Base-by-base conservation (phyloP, 2,329 filamentous ascomycete species). In the Ophiostoma quercus region DNA sequence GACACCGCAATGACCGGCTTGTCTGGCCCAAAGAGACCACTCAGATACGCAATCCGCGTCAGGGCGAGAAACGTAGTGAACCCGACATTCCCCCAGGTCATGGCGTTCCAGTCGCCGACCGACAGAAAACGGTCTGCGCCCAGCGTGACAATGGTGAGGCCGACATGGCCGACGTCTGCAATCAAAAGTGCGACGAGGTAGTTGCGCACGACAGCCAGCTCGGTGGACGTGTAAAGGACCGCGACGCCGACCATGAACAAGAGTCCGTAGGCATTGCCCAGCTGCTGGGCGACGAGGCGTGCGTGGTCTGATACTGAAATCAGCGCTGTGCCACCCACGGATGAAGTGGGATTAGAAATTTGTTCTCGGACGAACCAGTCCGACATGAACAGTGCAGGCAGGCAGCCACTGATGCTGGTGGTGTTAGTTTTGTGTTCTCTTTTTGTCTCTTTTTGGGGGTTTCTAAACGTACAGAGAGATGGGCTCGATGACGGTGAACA, bases 1-100 rank as follows among this genome's bases (percentile, higher is more conserved):
- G 67, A 41, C 14, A 66, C 43, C 5, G 69, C 37, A 14, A 66
- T 39, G n/a, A 70, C 51, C 14, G 74, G 74, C 39, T 71, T 75
- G 72, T 83, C 81, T 5, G 81, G 78, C 2, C 87, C 88, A 78
- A 91, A 89, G 1, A 84, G 51, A 0, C 88, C 89, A 19, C 83
- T 70, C 6, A 91, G 79, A 76, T 89, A 90, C 19, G 82, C 79
- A 22, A 84, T 80, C 62, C 88, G 82, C 70, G 84, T 84, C 34
- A 84, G 68, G 69, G 87, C 87, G 39, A 91, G 78, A 68, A 86
- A 85, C 0, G 78, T 71, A 34, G 90, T 92, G 67, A 84, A 82
- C 8, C 84, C 88, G 72, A 93, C 82, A 75, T 92, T 92, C 2
- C 90, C 90, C 86, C 87, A 91, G n/a, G 88, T 85, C 81, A 90